Evolutionary conservation across 768 basidiomycete genomes (phyloP), one percentile per base, ranked within the genome.

Genomic region (Cystofilobasidium bisporidii): DNA sequence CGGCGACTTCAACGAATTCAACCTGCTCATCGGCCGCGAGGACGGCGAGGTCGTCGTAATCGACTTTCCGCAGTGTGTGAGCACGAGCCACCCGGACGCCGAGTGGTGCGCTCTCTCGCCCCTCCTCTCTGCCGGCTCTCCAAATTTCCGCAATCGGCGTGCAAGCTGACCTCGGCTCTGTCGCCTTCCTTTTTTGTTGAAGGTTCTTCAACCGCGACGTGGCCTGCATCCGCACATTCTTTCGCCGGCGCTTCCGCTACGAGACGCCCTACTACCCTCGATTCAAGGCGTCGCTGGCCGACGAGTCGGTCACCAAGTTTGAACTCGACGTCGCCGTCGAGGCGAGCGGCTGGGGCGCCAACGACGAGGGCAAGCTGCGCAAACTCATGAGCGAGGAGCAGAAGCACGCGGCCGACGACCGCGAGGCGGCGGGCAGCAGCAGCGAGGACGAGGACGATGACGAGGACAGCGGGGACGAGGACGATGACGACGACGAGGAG

Each of bases 191-290:
- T 26, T 28, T 22, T 38, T 3, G 33, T 40, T 6, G 5, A 70
- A 94, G 93, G 90, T 99, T 96, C 79, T 99, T 99, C 79, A 94
- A 98, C 77, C 86, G 96, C 26, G 96, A 99, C 77, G 96, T 99
- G 11, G 87, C 94, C 68, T 97, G 96, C 76, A 91, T 99, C 72
- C 83, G 91, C 40, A 86, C 83, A 12, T 99, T 96, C 79, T 98
- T 99, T 81, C 82, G 81, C 73, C 82, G 90, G 68, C 81, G 93
- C 30, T 98, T 97, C 79, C 84, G 86, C 68, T 99, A 94, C 76
- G 96, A 98, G 78, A 92, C 91, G 69, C 79, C 82, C 0, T 77
- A 92, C 48, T 98, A 89, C 78, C 96, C 96, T 18, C 84, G 83
- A 63, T 97, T 97, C 80, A 85, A 81, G 71, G 84, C 83, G 71